Evolutionary conservation across 73 alveolate genomes (phyloP).

Genomic region (Symbiodinium natans): DNA sequence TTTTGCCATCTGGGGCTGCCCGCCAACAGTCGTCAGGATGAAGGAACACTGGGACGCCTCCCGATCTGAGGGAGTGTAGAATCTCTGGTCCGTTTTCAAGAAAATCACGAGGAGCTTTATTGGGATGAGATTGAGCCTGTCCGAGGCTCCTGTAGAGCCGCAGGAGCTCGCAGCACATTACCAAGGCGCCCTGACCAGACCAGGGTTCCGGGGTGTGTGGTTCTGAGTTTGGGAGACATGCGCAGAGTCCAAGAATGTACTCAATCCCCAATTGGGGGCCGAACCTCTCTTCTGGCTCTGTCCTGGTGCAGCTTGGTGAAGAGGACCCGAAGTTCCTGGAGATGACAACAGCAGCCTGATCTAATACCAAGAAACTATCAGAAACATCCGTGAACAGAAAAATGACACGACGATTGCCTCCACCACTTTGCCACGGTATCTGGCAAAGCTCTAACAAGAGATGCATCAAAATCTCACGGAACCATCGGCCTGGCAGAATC

Average conservation of each 20-base stretch:
- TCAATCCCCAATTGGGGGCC: too few relatives aligned
- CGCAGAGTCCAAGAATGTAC: too few relatives aligned
- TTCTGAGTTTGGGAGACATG: too few relatives aligned
- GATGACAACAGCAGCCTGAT: too few relatives aligned
- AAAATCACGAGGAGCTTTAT: neutral
- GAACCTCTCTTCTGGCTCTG: constrained; percentile 71
- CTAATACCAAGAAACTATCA: too few relatives aligned
- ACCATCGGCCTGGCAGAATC: constrained; percentile 5
- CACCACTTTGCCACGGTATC: constrained; percentile 51
- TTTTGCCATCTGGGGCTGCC: neutral
- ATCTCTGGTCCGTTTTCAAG: neutral
- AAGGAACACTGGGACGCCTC: constrained; percentile 71
- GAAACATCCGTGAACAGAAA: too few relatives aligned
- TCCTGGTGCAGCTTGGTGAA: constrained; percentile 52
- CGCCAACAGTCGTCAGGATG: constrained; percentile 35
- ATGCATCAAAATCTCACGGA: too few relatives aligned
- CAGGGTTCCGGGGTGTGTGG: too few relatives aligned
- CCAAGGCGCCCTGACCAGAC: constrained; percentile 49
- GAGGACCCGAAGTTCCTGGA: neutral
- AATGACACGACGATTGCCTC: too few relatives aligned
- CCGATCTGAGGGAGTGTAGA: neutral
- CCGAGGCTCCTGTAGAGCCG: constrained; percentile 70
- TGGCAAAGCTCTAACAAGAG: neutral
- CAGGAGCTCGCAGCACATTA: constrained; percentile 59
- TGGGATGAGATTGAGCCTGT: too few relatives aligned